These are phyloP conservation scores for Huiozyma naganishii DNA, from an alignment of 805 yeast species.

Conservation along the genomic window DNA sequence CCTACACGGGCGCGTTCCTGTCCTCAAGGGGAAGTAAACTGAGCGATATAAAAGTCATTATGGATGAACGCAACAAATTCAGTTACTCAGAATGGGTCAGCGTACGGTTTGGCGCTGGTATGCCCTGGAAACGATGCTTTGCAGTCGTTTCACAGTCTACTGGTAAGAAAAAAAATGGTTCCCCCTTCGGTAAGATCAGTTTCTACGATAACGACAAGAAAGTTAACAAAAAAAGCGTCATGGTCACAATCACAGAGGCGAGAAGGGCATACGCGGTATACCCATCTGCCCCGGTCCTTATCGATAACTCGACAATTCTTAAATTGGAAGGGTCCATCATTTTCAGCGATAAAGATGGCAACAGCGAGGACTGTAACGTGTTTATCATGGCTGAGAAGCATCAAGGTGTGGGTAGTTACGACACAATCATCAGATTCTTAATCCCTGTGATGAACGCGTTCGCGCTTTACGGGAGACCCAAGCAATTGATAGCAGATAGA, in stretches of 20 bases:
- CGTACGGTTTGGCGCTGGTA: constrained; percentile 90
- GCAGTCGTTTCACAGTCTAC: constrained; percentile 73
- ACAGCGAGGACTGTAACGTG: constrained; percentile 36
- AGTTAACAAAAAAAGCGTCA: constrained; percentile 51
- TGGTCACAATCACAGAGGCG: constrained; percentile 73
- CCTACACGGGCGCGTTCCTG: constrained; percentile 88
- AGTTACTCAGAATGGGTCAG: constrained; percentile 89
- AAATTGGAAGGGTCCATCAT: constrained; percentile 75
- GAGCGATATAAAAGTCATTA: constrained; percentile 74
- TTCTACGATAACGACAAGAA: constrained; percentile 76
- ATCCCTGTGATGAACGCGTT: constrained; percentile 63
- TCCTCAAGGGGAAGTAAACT: constrained; percentile 80
- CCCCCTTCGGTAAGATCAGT: constrained; percentile 50
- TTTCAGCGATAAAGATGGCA: constrained; percentile 34
- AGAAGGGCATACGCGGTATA: constrained; percentile 74
- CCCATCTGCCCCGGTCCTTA: constrained; percentile 71
- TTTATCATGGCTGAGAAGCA: constrained; percentile 62
- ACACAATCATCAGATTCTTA: constrained; percentile 60
- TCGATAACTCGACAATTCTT: constrained; percentile 80
- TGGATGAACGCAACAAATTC: constrained; percentile 68
- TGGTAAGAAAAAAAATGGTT: constrained; percentile 26
- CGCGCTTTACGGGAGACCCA: constrained; percentile 64
- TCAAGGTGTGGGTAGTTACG: constrained; percentile 60
- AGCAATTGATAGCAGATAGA: constrained; percentile 47
- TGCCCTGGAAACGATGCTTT: constrained; percentile 94